Conservation (phyloP, 2,329 filamentous ascomycete genomes). For the Fusarium sp. region DNA sequence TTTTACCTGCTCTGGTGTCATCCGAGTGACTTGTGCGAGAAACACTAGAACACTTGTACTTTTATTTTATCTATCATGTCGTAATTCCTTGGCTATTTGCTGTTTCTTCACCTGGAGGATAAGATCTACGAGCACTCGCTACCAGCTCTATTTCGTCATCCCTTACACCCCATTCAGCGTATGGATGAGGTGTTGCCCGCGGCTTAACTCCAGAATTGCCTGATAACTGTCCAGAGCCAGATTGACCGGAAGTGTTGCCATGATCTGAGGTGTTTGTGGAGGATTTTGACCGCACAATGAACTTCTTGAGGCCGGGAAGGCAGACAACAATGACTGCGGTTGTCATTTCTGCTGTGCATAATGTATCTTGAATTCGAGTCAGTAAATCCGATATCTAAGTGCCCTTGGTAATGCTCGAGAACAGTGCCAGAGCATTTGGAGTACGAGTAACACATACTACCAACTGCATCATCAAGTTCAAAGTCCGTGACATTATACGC, state of each 20-base stretch:
- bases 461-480: constrained; percentile 15
- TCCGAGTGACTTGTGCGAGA: too few relatives aligned
- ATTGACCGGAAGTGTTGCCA: not conserved
- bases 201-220: not conserved
- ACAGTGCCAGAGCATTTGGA: too few relatives aligned
- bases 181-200: not conserved
- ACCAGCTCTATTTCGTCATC: constrained; percentile 25
- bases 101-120: not conserved
- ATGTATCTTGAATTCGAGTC: not conserved
- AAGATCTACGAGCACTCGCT: not conserved
- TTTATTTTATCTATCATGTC: too few relatives aligned
- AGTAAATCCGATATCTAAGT: not conserved
- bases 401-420: too few relatives aligned
- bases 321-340: constrained; percentile 21
- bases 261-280: not conserved
- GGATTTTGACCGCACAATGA: not conserved
- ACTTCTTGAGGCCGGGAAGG: constrained; percentile 16
- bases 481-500: not conserved
- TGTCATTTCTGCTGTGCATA: constrained; percentile 23
- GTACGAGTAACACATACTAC: not conserved
- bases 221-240: not conserved
- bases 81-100: not conserved
- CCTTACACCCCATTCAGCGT: constrained; percentile 23
- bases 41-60: too few relatives aligned
- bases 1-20: too few relatives aligned